Evolutionary conservation across 1,139 yeast genomes (phyloP).

Genomic region (Kurtzmaniella quercitrusa): DNA sequence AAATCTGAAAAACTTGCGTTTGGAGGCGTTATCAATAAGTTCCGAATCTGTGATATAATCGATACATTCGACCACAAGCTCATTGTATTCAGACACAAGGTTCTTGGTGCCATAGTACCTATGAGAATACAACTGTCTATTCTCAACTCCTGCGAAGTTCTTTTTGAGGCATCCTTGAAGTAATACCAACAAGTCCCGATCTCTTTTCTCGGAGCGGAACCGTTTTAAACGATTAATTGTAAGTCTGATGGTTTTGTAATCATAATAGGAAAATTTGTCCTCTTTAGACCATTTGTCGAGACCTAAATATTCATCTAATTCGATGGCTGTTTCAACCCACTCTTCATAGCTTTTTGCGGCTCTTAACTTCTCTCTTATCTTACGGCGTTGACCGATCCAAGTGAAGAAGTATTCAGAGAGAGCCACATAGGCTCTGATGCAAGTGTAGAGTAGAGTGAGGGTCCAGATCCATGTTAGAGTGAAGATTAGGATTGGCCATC

Average conservation of each 20-base stretch:
- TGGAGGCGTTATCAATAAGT: slow-evolving; percentile 33
- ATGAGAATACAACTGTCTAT: slow-evolving; percentile 67
- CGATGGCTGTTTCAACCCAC: slow-evolving; percentile 58
- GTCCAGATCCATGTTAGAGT: slow-evolving; percentile 52
- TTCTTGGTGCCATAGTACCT: slow-evolving; percentile 72
- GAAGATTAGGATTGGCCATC: slow-evolving; percentile 62
- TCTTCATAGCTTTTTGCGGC: slow-evolving; percentile 50
- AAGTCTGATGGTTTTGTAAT: slow-evolving; percentile 53
- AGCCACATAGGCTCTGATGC: slow-evolving; percentile 59
- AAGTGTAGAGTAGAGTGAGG: slow-evolving; percentile 46
- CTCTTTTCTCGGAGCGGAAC: slow-evolving; percentile 24
- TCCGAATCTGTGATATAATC: slow-evolving; percentile 39
- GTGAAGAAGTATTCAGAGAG: slow-evolving; percentile 55
- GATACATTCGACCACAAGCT: slow-evolving; percentile 48
- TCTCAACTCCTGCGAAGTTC: slow-evolving; percentile 78
- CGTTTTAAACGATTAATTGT: slow-evolving; percentile 43
- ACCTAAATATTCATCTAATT: slow-evolving; percentile 54
- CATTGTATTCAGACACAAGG: slow-evolving; percentile 52
- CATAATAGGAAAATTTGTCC: slow-evolving; percentile 65
- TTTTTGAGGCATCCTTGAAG: slow-evolving; percentile 66
- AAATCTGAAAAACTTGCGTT: slow-evolving; percentile 53
- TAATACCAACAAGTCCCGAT: slow-evolving; percentile 45
- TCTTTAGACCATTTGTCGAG: slow-evolving; percentile 62
- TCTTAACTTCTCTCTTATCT: slow-evolving; percentile 47
- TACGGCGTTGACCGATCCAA: slow-evolving; percentile 57